A percentile compares a stretch with the other conserved stretches of the same genome.
Evolutionary conservation across 768 basidiomycete genomes (phyloP).

Genomic region (Porphyrellus cyaneotinctus): DNA sequence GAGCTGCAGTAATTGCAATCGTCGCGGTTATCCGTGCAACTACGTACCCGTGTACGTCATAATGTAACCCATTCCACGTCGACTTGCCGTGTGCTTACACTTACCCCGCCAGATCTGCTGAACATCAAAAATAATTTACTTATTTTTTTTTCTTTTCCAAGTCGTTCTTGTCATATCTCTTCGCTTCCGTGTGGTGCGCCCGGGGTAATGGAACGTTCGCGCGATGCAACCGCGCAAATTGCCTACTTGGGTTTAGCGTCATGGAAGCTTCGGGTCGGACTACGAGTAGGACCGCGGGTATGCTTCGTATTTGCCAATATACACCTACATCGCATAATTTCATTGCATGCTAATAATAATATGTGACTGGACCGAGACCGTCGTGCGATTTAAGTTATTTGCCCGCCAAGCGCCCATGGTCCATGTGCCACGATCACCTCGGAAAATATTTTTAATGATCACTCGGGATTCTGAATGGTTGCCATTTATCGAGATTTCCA

Average conservation of each 20-base stretch:
- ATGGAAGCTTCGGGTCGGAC: slow-evolving; percentile 5
- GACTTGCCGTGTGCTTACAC: slow-evolving; percentile 9
- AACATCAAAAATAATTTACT: slow-evolving; percentile 28
- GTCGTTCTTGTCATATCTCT: slow-evolving; percentile 14
- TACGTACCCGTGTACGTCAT: slow-evolving; percentile 64
- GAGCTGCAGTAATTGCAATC: slow-evolving; percentile 62
- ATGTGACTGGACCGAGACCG: neutral
- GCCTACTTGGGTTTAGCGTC: slow-evolving; percentile 5
- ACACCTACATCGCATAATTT: slow-evolving; percentile 30
- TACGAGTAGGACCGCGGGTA: slow-evolving; percentile 5
- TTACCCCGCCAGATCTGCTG: slow-evolving; percentile 19
- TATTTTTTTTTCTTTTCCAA: neutral
- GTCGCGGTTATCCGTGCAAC: slow-evolving; percentile 52
- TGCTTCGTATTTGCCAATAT: slow-evolving; percentile 12
- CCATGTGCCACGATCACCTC: slow-evolving; percentile 28
- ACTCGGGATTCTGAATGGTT: slow-evolving; percentile 18
- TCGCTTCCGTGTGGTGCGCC: slow-evolving; percentile 18
- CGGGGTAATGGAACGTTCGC: slow-evolving; percentile 20
- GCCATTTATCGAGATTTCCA: slow-evolving; percentile 15
- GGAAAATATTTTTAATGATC: slow-evolving; percentile 12
- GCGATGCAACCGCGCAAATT: slow-evolving; percentile 16
- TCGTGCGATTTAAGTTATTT: neutral
- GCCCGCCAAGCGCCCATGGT: neutral
- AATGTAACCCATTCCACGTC: neutral
- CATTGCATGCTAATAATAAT: slow-evolving; percentile 21